Percentiles rank a stretch among this genome's conserved stretches.
These are phyloP conservation scores for Auxenochlorella pyrenoidosa DNA, from an alignment of 139 green algal genomes.

Conservation along the genomic window DNA sequence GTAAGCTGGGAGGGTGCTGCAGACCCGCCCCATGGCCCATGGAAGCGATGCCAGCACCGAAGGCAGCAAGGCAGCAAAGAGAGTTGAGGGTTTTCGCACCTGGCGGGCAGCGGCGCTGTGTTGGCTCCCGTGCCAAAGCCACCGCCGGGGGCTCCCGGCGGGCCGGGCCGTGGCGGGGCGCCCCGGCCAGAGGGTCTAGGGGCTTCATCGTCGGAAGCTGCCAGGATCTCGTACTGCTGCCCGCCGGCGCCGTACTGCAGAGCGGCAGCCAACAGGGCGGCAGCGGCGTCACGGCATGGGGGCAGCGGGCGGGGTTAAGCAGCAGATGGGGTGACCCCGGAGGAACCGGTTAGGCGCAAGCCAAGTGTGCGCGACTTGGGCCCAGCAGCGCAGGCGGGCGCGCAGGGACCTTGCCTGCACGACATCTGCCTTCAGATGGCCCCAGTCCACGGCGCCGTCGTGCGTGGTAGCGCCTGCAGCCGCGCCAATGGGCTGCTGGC, in stretches of 20 bases:
- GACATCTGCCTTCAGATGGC: constrained; percentile 43
- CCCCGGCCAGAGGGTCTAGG: background rate
- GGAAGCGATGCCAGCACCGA: background rate
- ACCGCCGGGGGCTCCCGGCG: background rate
- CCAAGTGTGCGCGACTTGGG: background rate
- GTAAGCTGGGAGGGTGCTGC: no score
- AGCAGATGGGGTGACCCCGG: no score
- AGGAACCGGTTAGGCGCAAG: no score
- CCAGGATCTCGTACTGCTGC: constrained; percentile 34
- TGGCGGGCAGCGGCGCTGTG: constrained; percentile 5
- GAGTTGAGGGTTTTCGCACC: background rate
- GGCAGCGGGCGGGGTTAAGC: background rate
- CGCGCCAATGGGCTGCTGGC: constrained; percentile 26
- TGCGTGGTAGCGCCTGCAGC: constrained; percentile 2
- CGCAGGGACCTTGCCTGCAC: constrained; percentile 1
- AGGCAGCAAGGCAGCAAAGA: background rate
- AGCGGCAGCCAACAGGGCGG: background rate
- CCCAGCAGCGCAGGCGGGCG: no score
- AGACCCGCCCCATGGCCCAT: no score
- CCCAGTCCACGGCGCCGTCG: constrained; percentile 40
- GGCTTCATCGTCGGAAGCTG: background rate
- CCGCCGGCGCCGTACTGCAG: constrained; percentile 31
- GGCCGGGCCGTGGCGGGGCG: background rate
- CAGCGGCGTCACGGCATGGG: background rate
- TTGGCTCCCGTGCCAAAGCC: constrained; percentile 19